Evolutionary conservation across 345 rosid species (phyloP), one percentile per base, ranked within the genome.

Genomic region (Gossypium mustelinum): DNA sequence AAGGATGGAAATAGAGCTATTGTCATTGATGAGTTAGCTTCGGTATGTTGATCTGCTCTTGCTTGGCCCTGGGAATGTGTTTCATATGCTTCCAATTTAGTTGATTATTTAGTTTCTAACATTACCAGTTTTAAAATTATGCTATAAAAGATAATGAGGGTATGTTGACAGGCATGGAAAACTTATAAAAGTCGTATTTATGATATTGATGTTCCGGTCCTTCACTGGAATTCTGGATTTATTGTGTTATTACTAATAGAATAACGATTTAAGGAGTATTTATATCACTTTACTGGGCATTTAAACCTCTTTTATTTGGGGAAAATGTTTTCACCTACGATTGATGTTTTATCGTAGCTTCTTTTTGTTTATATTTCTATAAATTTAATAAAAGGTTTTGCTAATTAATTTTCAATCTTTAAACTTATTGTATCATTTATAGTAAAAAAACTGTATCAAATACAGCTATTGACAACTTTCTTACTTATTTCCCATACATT

Each of bases 1-100:
- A 91, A 91, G 76, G 97, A 91, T 75, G 99, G 99, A 79, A 95
- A 95, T 83, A 76, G 94, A 77, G 90, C 97, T 58, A 90, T 95
- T 72, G 79, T 95, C 67, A 95, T 95, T 18, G 94, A 95, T 72
- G 99, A 95, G 78, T 81, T 95, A 68, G 94, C 98, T 75, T 93
- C 99, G 78, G 98, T 89, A 87, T 24, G 93, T 75, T 68, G 25
- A 20, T 70, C 24, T 70, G 3, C 56, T 68, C 43, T 22, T 68
- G 16, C 39, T 50, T 16, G 11, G 51, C 20, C 67, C 13, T 17
- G 9, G 41, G 41, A 27, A 55, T 22, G 41, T 74, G 45, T 18
- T 58, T 34, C 43, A 27, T 16, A 20, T 34, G 20, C 57, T 48
- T 44, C 16, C 27, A 11, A 43, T 47, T 20, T 67, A 9, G 14